Base-by-base conservation (phyloP, 73 alveolate genomes). In the Strombidium stylifer region DNA sequence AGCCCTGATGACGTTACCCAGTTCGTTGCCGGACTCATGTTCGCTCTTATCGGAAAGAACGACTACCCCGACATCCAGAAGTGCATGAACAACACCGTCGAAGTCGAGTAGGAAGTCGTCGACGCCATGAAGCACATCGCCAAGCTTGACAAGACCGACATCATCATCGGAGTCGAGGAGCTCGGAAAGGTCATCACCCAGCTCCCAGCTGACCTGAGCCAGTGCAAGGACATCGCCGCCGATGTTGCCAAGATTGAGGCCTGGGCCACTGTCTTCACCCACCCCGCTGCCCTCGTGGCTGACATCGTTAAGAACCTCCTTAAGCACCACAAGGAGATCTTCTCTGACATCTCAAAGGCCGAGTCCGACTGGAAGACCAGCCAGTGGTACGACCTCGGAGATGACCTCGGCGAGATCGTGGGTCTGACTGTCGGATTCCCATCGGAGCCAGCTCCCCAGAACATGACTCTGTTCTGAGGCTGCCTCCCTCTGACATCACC, bases 351-450 rank as follows among this genome's bases (percentile, higher is more conserved):
- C 3, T 45, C 34, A 56, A 41, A 40, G 18, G 70, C 70, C 32
- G 39, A 56, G 42, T 16, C n/a, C 3, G 70, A 30, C 35, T 56
- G 10, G 12, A 15, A 14, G 5, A 6, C n/a, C 6, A 54, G 55
- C 2, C 11, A 56, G 14, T 56, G 16, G 56, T 56, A 36, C 70
- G 70, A 56, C 5, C 39, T 11, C 36, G 70, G 70, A 11, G 70
- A 56, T 20, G 39, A 56, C 39, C 54, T 32, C 12, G 70, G 70
- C 2, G 70, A 56, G 39, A 54, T 56, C 2, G 24, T 56, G 2
- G 70, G 34, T 14, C 54, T 56, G 4, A 54, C 70, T 10, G 54
- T 56, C 24, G 70, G 70, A n/a, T n/a, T n/a, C n/a, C n/a, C n/a
- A n/a, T n/a, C n/a, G n/a, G n/a, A n/a, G n/a, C n/a, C n/a, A n/a